Evolutionary conservation across 225 moss, liverwort and hornwort species (phyloP).

Genomic region (Polytrichum formosum): DNA sequence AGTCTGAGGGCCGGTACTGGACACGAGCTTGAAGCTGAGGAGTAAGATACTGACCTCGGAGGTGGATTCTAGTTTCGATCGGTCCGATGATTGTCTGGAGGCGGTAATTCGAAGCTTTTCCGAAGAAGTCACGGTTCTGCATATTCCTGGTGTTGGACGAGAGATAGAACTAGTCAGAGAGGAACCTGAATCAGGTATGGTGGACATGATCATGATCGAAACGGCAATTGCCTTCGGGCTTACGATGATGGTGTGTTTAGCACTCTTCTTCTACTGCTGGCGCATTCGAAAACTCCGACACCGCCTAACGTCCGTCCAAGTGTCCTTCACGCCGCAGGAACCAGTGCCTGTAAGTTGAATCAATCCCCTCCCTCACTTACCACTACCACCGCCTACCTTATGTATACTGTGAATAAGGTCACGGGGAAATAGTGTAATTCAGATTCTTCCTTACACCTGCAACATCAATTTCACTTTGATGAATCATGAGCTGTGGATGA

Average conservation of each 20-base stretch:
- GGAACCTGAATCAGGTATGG: not conserved
- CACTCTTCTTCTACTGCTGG: slow-evolving; percentile 56
- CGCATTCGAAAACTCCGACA: slow-evolving; percentile 44
- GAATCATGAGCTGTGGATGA: not conserved
- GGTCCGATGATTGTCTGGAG: too few species aligned
- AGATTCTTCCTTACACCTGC: not conserved
- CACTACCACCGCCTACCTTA: too few species aligned
- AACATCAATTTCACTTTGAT: not conserved
- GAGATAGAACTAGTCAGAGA: too few species aligned
- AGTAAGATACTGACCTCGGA: too few species aligned
- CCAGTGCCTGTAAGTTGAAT: slow-evolving; percentile 18
- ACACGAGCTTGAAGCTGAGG: too few species aligned
- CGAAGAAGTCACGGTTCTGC: too few species aligned
- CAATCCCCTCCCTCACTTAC: not conserved
- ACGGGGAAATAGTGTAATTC: not conserved
- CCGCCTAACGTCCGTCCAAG: slow-evolving; percentile 46
- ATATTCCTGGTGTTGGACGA: too few species aligned
- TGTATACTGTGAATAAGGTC: not conserved
- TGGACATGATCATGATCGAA: slow-evolving; percentile 31
- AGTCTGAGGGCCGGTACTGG: too few species aligned
- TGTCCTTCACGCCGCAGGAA: slow-evolving; percentile 34
- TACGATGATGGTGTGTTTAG: slow-evolving; percentile 40
- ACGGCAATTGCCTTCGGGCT: slow-evolving; percentile 53
- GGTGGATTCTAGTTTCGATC: too few species aligned
- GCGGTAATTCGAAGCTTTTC: too few species aligned